Percentiles rank a stretch among this genome's conserved stretches.
Evolutionary conservation across 1,284 basidiomycete species (phyloP).

Genomic region (Leccinum subspadiceum): DNA sequence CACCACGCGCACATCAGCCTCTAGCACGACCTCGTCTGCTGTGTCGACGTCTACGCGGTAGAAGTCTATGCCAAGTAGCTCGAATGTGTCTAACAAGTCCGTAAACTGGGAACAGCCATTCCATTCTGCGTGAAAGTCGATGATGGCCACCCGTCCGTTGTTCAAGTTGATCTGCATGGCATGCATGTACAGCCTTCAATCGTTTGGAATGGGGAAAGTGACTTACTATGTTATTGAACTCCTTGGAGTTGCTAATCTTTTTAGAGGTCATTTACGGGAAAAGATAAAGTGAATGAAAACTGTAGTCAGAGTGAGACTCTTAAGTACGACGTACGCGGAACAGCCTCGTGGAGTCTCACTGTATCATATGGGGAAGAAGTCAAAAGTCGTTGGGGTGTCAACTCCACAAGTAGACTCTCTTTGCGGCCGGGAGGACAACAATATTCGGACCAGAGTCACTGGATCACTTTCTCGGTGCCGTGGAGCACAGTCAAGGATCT

Average conservation of each 20-base stretch:
- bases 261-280: slow-evolving; percentile 15
- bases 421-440: too few species aligned
- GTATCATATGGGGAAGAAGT: not conserved
- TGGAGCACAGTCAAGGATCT: too few species aligned
- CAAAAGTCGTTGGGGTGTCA: not conserved
- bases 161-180: slow-evolving; percentile 19
- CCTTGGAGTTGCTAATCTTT: slow-evolving; percentile 18
- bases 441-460: too few species aligned
- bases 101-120: slow-evolving; percentile 8
- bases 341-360: too few species aligned
- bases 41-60: slow-evolving; percentile 27
- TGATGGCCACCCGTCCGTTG: slow-evolving; percentile 24
- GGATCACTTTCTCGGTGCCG: not conserved
- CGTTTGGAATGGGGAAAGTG: not conserved
- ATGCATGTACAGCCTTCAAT: not conserved
- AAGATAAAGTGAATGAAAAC: not conserved
- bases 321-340: not conserved
- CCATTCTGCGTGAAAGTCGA: slow-evolving; percentile 24
- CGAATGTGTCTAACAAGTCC: slow-evolving; percentile 26
- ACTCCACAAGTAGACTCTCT: not conserved
- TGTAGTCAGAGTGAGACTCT: not conserved
- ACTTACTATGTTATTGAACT: slow-evolving; percentile 22
- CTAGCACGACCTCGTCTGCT: slow-evolving; percentile 28
- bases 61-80: slow-evolving; percentile 25
- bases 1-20: slow-evolving; percentile 30